Conservation (phyloP, 2,329 filamentous ascomycete species). For the Phialocephala sp. region DNA sequence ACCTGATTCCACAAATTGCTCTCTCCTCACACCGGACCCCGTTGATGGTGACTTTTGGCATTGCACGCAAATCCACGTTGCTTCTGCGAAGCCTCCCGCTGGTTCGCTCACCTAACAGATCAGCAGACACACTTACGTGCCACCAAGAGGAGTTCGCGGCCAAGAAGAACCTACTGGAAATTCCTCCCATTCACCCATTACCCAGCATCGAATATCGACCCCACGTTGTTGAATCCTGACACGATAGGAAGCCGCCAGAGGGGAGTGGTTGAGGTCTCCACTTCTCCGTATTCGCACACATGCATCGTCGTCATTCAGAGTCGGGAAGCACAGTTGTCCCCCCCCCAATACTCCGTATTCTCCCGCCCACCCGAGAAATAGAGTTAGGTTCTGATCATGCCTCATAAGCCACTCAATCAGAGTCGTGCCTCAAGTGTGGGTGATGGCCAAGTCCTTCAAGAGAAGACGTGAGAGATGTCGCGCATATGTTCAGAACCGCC, state of each 20-base stretch:
- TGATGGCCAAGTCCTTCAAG: slow-evolving; percentile 8
- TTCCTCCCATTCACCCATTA: slow-evolving; percentile 23
- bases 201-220: slow-evolving; percentile 33
- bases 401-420: slow-evolving; percentile 20
- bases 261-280: slow-evolving; percentile 16
- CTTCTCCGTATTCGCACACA: slow-evolving; percentile 19
- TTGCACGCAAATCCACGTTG: slow-evolving; percentile 11
- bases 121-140: slow-evolving; percentile 19
- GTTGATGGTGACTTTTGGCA: not conserved
- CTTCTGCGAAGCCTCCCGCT: not conserved
- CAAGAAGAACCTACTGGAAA: slow-evolving; percentile 10
- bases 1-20: not conserved
- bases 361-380: slow-evolving; percentile 30
- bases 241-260: slow-evolving; percentile 39
- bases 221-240: slow-evolving; percentile 48
- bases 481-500: slow-evolving; percentile 28
- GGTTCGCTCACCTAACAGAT: slow-evolving; percentile 10
- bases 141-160: slow-evolving; percentile 8
- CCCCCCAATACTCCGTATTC: slow-evolving; percentile 23
- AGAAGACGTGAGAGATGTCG: slow-evolving; percentile 26
- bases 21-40: not conserved
- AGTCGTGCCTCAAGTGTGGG: slow-evolving; percentile 24
- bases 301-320: slow-evolving; percentile 12
- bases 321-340: slow-evolving; percentile 4
- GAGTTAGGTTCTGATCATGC: slow-evolving; percentile 14